Conservation (phyloP, 2,329 filamentous ascomycete species). For the Fusarium concolor region DNA sequence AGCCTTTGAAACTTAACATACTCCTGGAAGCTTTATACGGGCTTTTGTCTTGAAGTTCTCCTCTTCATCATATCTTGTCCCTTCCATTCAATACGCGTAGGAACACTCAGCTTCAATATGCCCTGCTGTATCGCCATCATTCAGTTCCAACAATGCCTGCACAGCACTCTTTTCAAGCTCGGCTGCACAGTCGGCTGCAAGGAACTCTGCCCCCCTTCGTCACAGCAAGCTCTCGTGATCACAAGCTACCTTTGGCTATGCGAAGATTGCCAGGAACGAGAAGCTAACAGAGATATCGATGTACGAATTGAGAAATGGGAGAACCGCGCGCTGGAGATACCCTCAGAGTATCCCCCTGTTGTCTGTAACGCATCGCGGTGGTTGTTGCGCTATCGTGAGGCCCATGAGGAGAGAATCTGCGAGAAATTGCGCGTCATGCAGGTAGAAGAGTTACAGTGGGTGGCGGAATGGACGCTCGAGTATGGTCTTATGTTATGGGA, state of each 20-base stretch:
- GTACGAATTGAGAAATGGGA: slow-evolving; percentile 23
- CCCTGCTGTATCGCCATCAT: slow-evolving; percentile 48
- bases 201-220: slow-evolving; percentile 33
- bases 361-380: not conserved
- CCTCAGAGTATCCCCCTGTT: not conserved
- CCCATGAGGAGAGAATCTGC: not conserved
- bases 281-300: slow-evolving; percentile 14
- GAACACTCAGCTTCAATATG: slow-evolving; percentile 36
- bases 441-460: slow-evolving; percentile 45
- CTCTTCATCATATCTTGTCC: not conserved
- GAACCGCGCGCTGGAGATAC: not conserved
- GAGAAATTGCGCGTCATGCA: slow-evolving; percentile 7
- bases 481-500: slow-evolving; percentile 43
- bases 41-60: not conserved
- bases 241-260: slow-evolving; percentile 47
- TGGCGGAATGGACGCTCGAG: slow-evolving; percentile 45
- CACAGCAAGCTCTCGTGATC: slow-evolving; percentile 37
- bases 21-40: not conserved
- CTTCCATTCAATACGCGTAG: not conserved
- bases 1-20: not conserved
- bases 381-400: not conserved
- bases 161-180: slow-evolving; percentile 45
- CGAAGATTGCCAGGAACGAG: slow-evolving; percentile 41
- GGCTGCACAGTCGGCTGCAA: slow-evolving; percentile 46
- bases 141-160: slow-evolving; percentile 43